These are phyloP conservation scores for Wallacemonas sp. DNA, from an alignment of 208 protist species.

Conservation along the genomic window DNA sequence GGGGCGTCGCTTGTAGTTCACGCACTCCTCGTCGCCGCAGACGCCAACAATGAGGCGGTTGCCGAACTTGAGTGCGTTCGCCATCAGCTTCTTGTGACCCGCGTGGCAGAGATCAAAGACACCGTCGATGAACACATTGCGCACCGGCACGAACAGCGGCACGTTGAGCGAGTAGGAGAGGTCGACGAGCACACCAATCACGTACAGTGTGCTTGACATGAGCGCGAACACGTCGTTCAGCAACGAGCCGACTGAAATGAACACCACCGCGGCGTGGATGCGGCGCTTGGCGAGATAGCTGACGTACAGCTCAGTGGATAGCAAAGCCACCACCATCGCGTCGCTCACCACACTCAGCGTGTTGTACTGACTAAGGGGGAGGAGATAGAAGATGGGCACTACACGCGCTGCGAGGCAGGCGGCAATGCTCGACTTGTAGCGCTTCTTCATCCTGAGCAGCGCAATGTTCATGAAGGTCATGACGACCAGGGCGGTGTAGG, in stretches of 20 bases:
- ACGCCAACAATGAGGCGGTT: constrained; percentile 93
- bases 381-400: constrained; percentile 78
- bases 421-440: constrained; percentile 65
- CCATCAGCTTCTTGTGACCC: constrained; percentile 89
- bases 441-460: constrained; percentile 62
- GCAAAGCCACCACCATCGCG: constrained; percentile 78
- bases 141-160: constrained; percentile 88
- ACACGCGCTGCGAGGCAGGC: constrained; percentile 63
- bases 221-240: constrained; percentile 87
- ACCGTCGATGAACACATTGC: constrained; percentile 92
- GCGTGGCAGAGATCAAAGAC: constrained; percentile 94
- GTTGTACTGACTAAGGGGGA: constrained; percentile 72
- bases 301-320: constrained; percentile 89
- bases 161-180: constrained; percentile 86
- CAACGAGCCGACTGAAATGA: constrained; percentile 81
- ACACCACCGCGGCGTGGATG: constrained; percentile 84
- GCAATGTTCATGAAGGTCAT: constrained; percentile 70
- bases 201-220: constrained; percentile 64
- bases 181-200: constrained; percentile 84
- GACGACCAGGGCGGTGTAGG: constrained; percentile 53
- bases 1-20: constrained; percentile 87
- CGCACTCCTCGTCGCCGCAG: constrained; percentile 87
- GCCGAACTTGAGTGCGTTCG: constrained; percentile 82
- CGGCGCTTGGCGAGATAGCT: constrained; percentile 79
- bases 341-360: constrained; percentile 81